phyloP scores from a whole-genome alignment of 768 basidiomycete species.

The Phaeotremella fagi region DNA sequence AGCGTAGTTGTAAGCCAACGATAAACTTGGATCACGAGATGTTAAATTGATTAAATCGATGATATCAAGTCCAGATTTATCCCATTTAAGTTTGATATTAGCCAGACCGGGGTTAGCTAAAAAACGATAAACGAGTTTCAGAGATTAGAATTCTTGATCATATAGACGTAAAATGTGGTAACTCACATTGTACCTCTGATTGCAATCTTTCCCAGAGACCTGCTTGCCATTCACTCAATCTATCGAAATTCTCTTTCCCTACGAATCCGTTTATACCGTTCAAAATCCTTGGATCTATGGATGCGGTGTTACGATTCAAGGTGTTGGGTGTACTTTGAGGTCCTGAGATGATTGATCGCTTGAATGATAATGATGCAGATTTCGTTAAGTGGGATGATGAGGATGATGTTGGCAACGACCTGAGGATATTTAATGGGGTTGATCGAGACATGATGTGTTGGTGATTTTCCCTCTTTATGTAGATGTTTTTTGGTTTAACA shows the following conservation, averaged over 20 bases:
- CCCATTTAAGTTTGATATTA: slow-evolving; percentile 39
- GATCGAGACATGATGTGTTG: too few species aligned
- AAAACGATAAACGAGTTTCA: neutral
- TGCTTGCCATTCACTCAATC: slow-evolving; percentile 37
- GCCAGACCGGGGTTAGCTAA: slow-evolving; percentile 36
- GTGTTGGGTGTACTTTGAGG: neutral
- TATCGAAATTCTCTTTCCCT: slow-evolving; percentile 31
- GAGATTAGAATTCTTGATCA: neutral
- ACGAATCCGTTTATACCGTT: slow-evolving; percentile 30
- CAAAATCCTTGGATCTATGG: slow-evolving; percentile 31
- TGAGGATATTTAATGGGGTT: neutral
- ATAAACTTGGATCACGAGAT: slow-evolving; percentile 57
- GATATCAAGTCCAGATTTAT: slow-evolving; percentile 35
- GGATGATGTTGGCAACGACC: neutral
- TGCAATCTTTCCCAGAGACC: slow-evolving; percentile 44
- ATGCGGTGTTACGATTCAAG: slow-evolving; percentile 17
- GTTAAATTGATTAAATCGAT: slow-evolving; percentile 56
- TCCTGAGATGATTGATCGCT: neutral
- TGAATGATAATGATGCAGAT: neutral
- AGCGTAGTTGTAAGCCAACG: slow-evolving; percentile 82
- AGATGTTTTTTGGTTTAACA: too few species aligned
- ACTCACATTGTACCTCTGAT: slow-evolving; percentile 44
- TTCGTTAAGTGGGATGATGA: neutral
- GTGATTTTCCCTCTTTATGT: too few species aligned
- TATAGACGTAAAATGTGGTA: neutral